A percentile compares a stretch with the other conserved stretches of the same genome.
These are phyloP conservation scores for Fusarium gaditjirri DNA, from an alignment of 2,329 filamentous ascomycete genomes.

Conservation along the genomic window DNA sequence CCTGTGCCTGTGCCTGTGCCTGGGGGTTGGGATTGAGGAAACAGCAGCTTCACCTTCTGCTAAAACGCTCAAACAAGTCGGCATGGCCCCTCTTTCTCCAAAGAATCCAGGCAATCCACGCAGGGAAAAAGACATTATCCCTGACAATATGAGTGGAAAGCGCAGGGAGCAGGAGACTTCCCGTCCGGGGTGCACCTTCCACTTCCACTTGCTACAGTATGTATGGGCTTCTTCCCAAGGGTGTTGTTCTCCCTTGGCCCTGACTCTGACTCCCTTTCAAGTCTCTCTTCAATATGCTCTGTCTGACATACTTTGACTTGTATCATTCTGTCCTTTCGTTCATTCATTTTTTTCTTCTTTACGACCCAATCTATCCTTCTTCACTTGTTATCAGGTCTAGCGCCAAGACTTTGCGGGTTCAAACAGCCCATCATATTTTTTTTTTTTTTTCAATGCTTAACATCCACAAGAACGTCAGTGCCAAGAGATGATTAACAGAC, in stretches of 20 bases:
- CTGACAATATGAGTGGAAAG: constrained; percentile 12
- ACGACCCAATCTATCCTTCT: neutral
- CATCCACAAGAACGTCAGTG: constrained; percentile 12
- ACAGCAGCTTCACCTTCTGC: neutral
- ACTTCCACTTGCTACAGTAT: neutral
- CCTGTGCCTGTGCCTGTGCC: neutral
- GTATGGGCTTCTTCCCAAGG: neutral
- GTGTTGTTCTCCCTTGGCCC: constrained; percentile 12
- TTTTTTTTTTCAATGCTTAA: neutral
- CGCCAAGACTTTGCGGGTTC: constrained; percentile 12
- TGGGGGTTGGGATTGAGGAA: constrained; percentile 25
- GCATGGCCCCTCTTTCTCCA: constrained; percentile 26
- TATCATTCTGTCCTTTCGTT: neutral
- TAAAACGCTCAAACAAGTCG: constrained; percentile 18
- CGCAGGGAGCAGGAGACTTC: constrained; percentile 20
- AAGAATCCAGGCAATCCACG: constrained; percentile 12
- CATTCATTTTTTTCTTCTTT: no score
- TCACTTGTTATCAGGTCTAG: neutral
- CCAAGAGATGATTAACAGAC: neutral
- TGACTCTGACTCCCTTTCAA: constrained; percentile 19
- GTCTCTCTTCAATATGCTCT: neutral
- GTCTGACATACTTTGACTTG: neutral
- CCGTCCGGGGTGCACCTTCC: constrained; percentile 26
- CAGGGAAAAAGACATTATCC: constrained; percentile 12
- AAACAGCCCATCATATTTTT: constrained; percentile 8